Base-by-base conservation (phyloP, 495 filamentous ascomycete genomes). In the Talaromyces proteolyticus region DNA sequence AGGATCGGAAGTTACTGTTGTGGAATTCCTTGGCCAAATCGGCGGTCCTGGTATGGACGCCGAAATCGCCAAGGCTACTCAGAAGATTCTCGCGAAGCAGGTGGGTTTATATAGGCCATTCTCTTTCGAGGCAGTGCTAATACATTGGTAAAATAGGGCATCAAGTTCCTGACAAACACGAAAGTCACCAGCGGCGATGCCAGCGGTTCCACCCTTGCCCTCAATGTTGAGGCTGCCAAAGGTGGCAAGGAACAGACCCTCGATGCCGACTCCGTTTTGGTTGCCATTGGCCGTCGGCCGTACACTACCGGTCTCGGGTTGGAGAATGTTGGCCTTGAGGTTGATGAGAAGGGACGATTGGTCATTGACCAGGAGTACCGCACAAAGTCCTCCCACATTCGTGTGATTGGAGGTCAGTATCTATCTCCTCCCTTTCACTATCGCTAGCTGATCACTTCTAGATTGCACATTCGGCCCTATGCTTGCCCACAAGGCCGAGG, bases 401-500 rank as follows among this genome's bases (percentile, higher is more conserved):
- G 93, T 55, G 91, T 91, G 62, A 85, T 98, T 56, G 93, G 93
- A 61, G 47, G 47, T 49, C 24, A 3, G 47, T 49, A 41, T 8
- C 20, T 11, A 12, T 23, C 8, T 24, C 21, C 5, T 21, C 3
- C 11, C 8, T 4, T 4, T 29, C 29, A 23, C 23, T 11, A 37
- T 44, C 7, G 17, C 44, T 47, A 18, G 36, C 44, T 12, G 6
- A 3, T 23, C n/a, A n/a, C n/a, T n/a, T n/a, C 1, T 47, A 49
- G 93, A 98, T 70, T 88, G 82, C 67, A 98, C 93, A 16, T 98
- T 97, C 72, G 93, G 93, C 16, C 94, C 93, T 59, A 98, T 98
- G 93, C 84, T 98, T 60, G 93, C 93, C 44, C 93, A 98, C 80
- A 98, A 98, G 80, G 93, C 94, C 38, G 93, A 98, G 75, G 93